Evolutionary conservation across 2,329 filamentous ascomycete species (phyloP), one percentile per base, ranked within the genome.

Genomic region (Nannizziopsis barbatae): DNA sequence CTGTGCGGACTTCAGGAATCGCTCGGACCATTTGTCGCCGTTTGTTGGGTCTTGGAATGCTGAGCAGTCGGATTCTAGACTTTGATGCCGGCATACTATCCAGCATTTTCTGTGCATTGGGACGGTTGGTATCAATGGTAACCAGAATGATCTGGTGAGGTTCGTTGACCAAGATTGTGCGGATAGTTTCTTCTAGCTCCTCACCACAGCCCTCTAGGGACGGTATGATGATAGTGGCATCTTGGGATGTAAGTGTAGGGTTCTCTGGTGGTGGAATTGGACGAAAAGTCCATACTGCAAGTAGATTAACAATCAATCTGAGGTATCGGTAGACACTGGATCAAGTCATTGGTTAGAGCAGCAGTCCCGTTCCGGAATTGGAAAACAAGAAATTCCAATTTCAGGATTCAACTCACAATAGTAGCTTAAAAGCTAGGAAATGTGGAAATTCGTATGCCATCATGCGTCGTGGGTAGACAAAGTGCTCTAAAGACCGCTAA

Each of bases 221-320:
- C 6, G 90, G 90, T 52, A 95, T 85, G 58, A 96, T 86, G 55
- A 95, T 87, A 5, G 90, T 95, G 59, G 95, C 88, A 76, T 96
- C 86, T 57, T 85, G 71, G 31, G 81, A 77, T 22, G 81, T 86
- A 63, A 88, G 82, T 39, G 75, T 81, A n/a, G 90, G 87, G 54
- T 87, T 84, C 50, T 80, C 78, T 36, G 87, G 84, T 47, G 90
- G 83, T 37, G 84, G 84, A 53, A 88, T 85, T 20, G 89, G 88
- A 66, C 81, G 84, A 71, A 94, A 95, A 9, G 74, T 74, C 84
- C 86, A 92, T 64, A 93, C 89, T 58, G 85, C 87, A 58, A 85
- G 71, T 59, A 86, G 80, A 64, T 95, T 92, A 57, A 94, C 81
- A 58, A 94, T 73, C 57, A 94, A 76, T 55, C 90, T 84, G 52